These are phyloP conservation scores for Sporothrix globosa DNA, from an alignment of 2,329 filamentous ascomycete genomes.

Conservation along the genomic window DNA sequence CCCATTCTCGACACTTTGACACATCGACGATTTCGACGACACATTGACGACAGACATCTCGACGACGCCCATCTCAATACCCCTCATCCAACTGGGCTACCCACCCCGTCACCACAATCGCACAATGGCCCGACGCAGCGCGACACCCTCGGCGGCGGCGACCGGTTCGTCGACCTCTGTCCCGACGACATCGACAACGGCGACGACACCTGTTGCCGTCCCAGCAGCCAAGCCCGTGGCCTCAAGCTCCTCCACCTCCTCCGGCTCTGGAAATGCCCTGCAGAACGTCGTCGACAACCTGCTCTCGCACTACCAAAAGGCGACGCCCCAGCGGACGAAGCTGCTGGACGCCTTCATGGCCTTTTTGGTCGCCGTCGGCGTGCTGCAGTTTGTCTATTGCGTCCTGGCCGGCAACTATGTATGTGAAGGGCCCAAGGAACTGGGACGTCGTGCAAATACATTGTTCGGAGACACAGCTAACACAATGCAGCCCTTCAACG, in stretches of 20 bases:
- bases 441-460: not conserved
- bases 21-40: too few species aligned
- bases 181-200: constrained; percentile 13
- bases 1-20: not conserved
- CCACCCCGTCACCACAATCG: not conserved
- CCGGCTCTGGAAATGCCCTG: constrained; percentile 33
- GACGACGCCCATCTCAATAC: not conserved
- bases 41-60: not conserved
- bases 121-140: constrained; percentile 31
- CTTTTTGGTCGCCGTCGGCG: constrained; percentile 83
- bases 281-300: constrained; percentile 69
- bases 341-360: constrained; percentile 88
- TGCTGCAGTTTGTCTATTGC: constrained; percentile 92
- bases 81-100: not conserved
- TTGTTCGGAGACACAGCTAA: not conserved
- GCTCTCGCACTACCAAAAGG: constrained; percentile 75
- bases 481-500: constrained; percentile 83
- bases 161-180: constrained; percentile 13
- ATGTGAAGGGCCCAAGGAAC: constrained; percentile 45
- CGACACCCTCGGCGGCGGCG: constrained; percentile 25
- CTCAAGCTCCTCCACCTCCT: not conserved
- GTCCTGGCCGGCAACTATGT: constrained; percentile 92
- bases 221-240: not conserved
- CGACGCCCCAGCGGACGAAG: constrained; percentile 88
- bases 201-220: not conserved